Base-by-base conservation (phyloP, 805 yeast species). In the Candida insectalens region DNA sequence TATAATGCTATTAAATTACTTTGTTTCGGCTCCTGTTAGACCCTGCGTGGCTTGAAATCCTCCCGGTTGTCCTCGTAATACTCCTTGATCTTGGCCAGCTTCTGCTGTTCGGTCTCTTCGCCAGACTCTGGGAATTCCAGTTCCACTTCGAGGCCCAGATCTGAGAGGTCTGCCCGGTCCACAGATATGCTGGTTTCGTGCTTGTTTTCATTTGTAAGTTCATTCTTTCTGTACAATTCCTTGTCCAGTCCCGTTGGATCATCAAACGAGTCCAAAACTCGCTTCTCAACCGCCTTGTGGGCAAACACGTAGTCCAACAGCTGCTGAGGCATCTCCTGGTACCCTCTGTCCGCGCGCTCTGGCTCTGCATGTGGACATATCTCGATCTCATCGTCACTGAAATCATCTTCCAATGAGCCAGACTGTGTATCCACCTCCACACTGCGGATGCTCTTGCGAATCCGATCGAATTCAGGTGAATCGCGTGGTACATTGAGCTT, bases 341-440 rank as follows among this genome's bases (percentile, higher is more conserved):
- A 79, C 5, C 57, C 48, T 38, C 67, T n/a, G n/a, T n/a, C n/a
- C n/a, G n/a, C n/a, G n/a, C n/a, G n/a, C n/a, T n/a, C n/a, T n/a
- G 46, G 49, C 16, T 51, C 25, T 10, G 36, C 29, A 9, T 19
- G 49, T 5, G 80, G 70, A 16, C 64, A 65, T 27, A 51, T 48
- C 40, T 76, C 83, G n/a, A 74, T 57, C 33, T 66, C 71, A 27
- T 55, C 55, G 18, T 60, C 65, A 23, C 55, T 53, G 20, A 28
- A 29, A 12, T 38, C 52, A 9, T 39, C 37, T 21, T 37, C 38
- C n/a, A n/a, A n/a, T n/a, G n/a, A n/a, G n/a, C n/a, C n/a, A n/a
- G n/a, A n/a, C n/a, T n/a, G n/a, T n/a, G n/a, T n/a, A 16, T 41
- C 31, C 8, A 39, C 39, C 16, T 34, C 41, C 22, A 27, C 28